These are phyloP conservation scores for Colletotrichum truncatum DNA, from an alignment of 2,329 filamentous ascomycete genomes.

Conservation along the genomic window DNA sequence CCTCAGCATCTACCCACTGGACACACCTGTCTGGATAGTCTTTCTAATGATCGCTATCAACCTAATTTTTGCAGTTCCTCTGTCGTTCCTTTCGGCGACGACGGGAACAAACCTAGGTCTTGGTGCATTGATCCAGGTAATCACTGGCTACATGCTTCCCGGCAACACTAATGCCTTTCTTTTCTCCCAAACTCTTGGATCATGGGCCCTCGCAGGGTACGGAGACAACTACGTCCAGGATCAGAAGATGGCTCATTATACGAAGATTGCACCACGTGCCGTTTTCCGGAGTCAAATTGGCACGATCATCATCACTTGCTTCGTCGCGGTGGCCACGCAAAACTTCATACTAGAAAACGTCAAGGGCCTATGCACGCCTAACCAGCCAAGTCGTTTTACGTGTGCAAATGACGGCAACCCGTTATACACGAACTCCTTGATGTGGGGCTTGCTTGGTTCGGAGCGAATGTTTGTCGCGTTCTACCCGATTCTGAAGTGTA, in stretches of 20 bases:
- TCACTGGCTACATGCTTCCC: conserved; percentile 53
- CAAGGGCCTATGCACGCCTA: conserved; percentile 39
- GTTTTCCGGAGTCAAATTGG: conserved; percentile 51
- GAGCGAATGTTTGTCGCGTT: conserved; percentile 49
- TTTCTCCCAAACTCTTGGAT: conserved; percentile 28
- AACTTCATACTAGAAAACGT: conserved; percentile 52
- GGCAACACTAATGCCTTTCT: conserved; percentile 44
- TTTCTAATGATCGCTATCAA: conserved; percentile 45
- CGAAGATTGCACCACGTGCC: conserved; percentile 42
- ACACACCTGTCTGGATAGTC: conserved; percentile 41
- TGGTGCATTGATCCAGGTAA: conserved; percentile 51
- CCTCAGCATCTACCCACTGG: conserved; percentile 38
- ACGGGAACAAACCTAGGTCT: conserved; percentile 54
- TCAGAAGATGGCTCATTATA: conserved; percentile 45
- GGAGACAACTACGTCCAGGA: conserved; percentile 48
- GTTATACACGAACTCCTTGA: conserved; percentile 39
- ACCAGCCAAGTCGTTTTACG: conserved; percentile 44
- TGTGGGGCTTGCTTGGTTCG: conserved; percentile 39
- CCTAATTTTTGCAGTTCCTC: conserved; percentile 51
- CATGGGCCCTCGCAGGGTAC: conserved; percentile 50
- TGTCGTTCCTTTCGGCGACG: conserved; percentile 53
- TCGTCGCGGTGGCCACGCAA: conserved; percentile 51
- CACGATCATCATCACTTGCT: conserved; percentile 48
- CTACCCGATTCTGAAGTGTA: conserved; percentile 51
- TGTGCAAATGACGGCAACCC: conserved; percentile 41